Evolutionary conservation across 192 early-diverging fungal genomes (phyloP).

Genomic region (Diversispora epigaea): DNA sequence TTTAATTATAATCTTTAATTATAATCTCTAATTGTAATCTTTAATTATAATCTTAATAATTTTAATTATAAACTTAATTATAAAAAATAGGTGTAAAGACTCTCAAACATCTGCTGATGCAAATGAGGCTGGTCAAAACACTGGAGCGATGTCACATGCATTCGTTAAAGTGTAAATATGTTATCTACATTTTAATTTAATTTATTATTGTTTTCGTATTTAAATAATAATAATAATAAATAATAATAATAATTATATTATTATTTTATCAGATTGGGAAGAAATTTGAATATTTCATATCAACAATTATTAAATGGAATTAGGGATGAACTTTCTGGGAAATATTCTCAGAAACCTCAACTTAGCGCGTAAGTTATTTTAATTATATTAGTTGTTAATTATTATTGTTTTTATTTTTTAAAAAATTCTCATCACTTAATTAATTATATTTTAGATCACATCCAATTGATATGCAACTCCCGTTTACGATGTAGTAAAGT

Average conservation of each 20-base stretch:
- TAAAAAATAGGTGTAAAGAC: constrained; percentile 65
- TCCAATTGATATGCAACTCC: constrained; percentile 42
- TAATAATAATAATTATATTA: constrained; percentile 32
- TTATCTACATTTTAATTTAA: background rate
- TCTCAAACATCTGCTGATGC: constrained; percentile 83
- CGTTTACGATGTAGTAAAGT: constrained; percentile 40
- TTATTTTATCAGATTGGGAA: constrained; percentile 43
- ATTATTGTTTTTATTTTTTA: background rate
- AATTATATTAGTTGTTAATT: background rate
- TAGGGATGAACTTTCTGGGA: constrained; percentile 59
- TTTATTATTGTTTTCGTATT: background rate
- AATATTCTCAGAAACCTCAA: constrained; percentile 81
- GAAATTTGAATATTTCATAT: constrained; percentile 64
- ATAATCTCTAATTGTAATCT: background rate
- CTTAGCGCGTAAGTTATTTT: constrained; percentile 46
- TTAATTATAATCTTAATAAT: background rate
- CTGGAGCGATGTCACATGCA: constrained; percentile 76
- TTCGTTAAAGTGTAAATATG: constrained; percentile 52
- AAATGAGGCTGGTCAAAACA: constrained; percentile 57
- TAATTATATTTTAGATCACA: constrained; percentile 22
- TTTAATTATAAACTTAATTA: background rate
- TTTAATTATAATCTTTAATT: background rate
- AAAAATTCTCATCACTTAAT: background rate
- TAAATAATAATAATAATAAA: background rate
- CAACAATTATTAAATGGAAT: constrained; percentile 68